These are phyloP conservation scores for Aspergillus sp. DNA, from an alignment of 2,329 filamentous ascomycete genomes.

Conservation along the genomic window DNA sequence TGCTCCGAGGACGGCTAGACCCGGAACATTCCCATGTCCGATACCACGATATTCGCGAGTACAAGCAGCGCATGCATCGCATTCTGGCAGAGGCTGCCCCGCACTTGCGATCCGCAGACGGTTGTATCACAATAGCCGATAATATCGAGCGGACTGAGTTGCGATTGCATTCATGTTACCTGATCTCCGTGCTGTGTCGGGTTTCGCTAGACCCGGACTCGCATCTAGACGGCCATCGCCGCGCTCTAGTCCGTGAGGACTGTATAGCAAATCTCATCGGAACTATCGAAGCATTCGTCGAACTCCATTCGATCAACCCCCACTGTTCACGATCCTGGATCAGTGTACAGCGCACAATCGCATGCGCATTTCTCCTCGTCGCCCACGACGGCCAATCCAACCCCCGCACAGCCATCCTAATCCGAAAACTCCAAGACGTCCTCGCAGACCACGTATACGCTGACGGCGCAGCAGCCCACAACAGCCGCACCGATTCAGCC, in stretches of 20 bases:
- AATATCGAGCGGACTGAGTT: slow-evolving; percentile 53
- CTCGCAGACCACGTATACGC: slow-evolving; percentile 27
- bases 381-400: slow-evolving; percentile 20
- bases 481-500: slow-evolving; percentile 26
- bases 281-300: slow-evolving; percentile 52
- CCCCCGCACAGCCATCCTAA: slow-evolving; percentile 20
- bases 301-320: slow-evolving; percentile 36
- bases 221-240: slow-evolving; percentile 33
- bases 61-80: slow-evolving; percentile 48
- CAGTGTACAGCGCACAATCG: slow-evolving; percentile 35
- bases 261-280: slow-evolving; percentile 48
- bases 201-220: slow-evolving; percentile 43
- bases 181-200: slow-evolving; percentile 53
- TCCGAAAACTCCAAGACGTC: slow-evolving; percentile 22
- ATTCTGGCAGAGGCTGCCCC: slow-evolving; percentile 52
- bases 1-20: slow-evolving; percentile 48
- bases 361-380: slow-evolving; percentile 35
- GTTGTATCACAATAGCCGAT: slow-evolving; percentile 33
- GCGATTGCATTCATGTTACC: slow-evolving; percentile 56
- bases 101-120: slow-evolving; percentile 46
- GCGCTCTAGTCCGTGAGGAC: slow-evolving; percentile 38
- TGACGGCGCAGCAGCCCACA: slow-evolving; percentile 16
- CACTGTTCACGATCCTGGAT: slow-evolving; percentile 38
- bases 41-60: slow-evolving; percentile 47
- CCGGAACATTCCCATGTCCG: slow-evolving; percentile 43